Evolutionary conservation across 2,329 filamentous ascomycete genomes (phyloP), one percentile per base, ranked within the genome.

Genomic region (Harringtonia lauricola): DNA sequence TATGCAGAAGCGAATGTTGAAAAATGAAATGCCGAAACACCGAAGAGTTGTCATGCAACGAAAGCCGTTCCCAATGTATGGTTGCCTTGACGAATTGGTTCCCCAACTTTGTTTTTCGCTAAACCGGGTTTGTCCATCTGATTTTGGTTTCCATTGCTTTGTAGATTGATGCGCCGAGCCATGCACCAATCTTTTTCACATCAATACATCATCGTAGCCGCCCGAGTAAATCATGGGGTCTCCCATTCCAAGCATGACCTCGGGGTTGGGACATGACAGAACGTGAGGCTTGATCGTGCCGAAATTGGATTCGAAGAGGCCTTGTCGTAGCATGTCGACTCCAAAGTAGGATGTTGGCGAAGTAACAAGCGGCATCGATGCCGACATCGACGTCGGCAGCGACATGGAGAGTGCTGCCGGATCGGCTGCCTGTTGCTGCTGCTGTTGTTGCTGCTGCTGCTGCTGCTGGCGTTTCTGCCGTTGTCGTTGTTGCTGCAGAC

Each of bases 181-280:
- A n/a, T n/a, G n/a, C n/a, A n/a, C n/a, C n/a, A n/a, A n/a, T n/a
- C n/a, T n/a, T n/a, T 30, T 13, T 37, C 34, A 50, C 28, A 50
- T 34, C 55, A 70, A 58, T 18, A 57, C 48, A 39, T 71, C 68
- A 45, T 60, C 62, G 45, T 72, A 70, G 53, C 68, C 74, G 36
- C 70, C 68, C 3, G 67, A 63, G 52, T 70, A 77, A 44, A 78
- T 75, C 72, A 76, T 76, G 1, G 74, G 72, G 48, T 78, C 74
- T 17, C 66, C 68, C 54, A 74, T 67, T 17, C 72, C 70, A 55
- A 76, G 63, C 72, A 77, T 77, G 8, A 71, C 68, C 36, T 74
- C 71, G 1, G 70, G 64, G 42, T 73, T 71, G 35, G 67, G 59
- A 51, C 69, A 70, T 31, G 68, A 68, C 36, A 76, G 60, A 36